A percentile compares a stretch with the other conserved stretches of the same genome.
These are phyloP conservation scores for Sclerotinia borealis DNA, from an alignment of 2,329 filamentous ascomycete genomes.

Conservation along the genomic window DNA sequence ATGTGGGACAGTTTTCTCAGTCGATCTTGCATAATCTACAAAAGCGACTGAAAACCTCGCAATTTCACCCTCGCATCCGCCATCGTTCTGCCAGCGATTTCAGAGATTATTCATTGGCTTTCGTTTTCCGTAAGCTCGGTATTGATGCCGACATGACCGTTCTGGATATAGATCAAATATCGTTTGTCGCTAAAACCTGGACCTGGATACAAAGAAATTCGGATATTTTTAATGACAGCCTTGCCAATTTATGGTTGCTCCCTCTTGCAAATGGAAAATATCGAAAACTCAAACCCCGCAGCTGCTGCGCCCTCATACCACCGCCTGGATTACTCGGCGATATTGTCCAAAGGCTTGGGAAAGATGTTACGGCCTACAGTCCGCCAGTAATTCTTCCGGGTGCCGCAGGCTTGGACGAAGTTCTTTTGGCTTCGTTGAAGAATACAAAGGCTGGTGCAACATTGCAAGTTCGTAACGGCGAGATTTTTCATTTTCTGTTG, in stretches of 20 bases:
- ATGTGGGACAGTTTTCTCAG: slow-evolving; percentile 15
- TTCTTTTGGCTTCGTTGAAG: neutral
- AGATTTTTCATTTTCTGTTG: neutral
- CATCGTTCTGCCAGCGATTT: slow-evolving; percentile 17
- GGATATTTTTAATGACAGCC: slow-evolving; percentile 9
- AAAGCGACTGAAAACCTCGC: slow-evolving; percentile 7
- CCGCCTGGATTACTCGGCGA: neutral
- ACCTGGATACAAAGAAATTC: slow-evolving; percentile 21
- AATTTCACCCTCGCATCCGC: slow-evolving; percentile 17
- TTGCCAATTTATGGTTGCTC: slow-evolving; percentile 27
- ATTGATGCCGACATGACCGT: slow-evolving; percentile 12
- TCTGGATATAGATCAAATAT: slow-evolving; percentile 5
- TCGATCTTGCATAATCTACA: neutral
- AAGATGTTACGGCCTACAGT: neutral
- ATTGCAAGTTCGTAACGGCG: neutral
- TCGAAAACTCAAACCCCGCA: slow-evolving; percentile 19
- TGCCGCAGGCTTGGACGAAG: neutral
- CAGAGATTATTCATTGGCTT: slow-evolving; percentile 15
- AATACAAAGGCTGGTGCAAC: neutral
- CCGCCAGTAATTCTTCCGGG: neutral
- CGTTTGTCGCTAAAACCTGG: slow-evolving; percentile 15
- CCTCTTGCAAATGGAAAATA: slow-evolving; percentile 23
- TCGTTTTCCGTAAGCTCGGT: slow-evolving; percentile 13
- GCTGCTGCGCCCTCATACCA: neutral
- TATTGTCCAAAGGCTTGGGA: neutral